phyloP scores from a whole-genome alignment of 2,329 filamentous ascomycete species.

The Aspergillus luchuensis region DNA sequence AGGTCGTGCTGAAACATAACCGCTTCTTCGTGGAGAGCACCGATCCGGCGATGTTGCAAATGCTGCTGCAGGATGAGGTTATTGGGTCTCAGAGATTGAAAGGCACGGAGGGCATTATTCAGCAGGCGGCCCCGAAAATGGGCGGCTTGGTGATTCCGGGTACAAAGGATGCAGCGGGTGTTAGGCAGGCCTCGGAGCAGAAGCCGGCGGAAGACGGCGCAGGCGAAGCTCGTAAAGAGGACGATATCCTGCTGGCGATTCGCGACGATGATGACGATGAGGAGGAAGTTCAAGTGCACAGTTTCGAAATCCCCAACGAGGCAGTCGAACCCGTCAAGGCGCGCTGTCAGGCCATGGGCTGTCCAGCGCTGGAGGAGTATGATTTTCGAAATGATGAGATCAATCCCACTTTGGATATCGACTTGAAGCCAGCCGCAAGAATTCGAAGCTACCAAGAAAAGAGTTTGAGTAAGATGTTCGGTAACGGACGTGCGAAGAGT shows the following conservation, averaged over 20 bases:
- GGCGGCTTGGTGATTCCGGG: slow-evolving; percentile 88
- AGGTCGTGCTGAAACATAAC: slow-evolving; percentile 91
- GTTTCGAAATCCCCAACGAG: slow-evolving; percentile 84
- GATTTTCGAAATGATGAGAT: slow-evolving; percentile 90
- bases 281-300: slow-evolving; percentile 84
- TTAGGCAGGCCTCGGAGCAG: slow-evolving; percentile 67
- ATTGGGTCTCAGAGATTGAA: slow-evolving; percentile 81
- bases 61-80: slow-evolving; percentile 77
- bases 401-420: slow-evolving; percentile 91
- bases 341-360: slow-evolving; percentile 80
- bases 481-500: slow-evolving; percentile 94
- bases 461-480: slow-evolving; percentile 98
- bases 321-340: slow-evolving; percentile 86
- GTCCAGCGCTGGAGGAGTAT: slow-evolving; percentile 92
- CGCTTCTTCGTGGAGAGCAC: slow-evolving; percentile 92
- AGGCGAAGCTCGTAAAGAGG: slow-evolving; percentile 50
- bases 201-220: slow-evolving; percentile 41
- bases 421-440: slow-evolving; percentile 82
- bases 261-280: slow-evolving; percentile 77
- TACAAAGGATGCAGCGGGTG: slow-evolving; percentile 87
- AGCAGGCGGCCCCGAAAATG: slow-evolving; percentile 81
- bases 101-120: slow-evolving; percentile 70
- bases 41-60: slow-evolving; percentile 82
- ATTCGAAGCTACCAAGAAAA: slow-evolving; percentile 97
- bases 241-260: slow-evolving; percentile 70